Evolutionary conservation across 805 yeast genomes (phyloP).

Genomic region (Candida odintsovae): DNA sequence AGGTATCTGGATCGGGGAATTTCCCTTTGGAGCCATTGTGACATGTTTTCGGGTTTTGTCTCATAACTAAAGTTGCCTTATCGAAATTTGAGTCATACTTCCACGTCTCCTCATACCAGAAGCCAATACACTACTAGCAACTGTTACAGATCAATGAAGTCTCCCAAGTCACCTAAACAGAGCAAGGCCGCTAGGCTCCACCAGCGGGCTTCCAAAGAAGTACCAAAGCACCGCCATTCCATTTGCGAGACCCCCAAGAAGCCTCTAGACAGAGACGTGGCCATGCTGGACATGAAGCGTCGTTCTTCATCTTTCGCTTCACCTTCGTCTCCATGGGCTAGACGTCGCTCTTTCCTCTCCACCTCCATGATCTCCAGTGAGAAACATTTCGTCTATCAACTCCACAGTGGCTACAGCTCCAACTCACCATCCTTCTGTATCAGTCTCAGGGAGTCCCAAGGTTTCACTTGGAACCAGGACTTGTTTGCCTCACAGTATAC

Average conservation of each 20-base stretch:
- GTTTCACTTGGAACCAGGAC: constrained; percentile 74
- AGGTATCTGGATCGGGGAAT: background rate
- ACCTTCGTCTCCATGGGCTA: constrained; percentile 43
- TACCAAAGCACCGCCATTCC: background rate
- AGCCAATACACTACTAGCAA: background rate
- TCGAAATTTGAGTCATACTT: background rate
- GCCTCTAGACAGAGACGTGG: background rate
- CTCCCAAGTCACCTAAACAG: background rate
- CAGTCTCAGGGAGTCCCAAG: constrained; percentile 58
- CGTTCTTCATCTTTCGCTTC: constrained; percentile 17
- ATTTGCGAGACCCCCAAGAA: background rate
- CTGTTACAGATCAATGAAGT: background rate
- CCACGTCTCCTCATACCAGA: background rate
- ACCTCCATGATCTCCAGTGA: constrained; percentile 53
- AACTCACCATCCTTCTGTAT: constrained; percentile 31
- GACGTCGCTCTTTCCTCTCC: constrained; percentile 53
- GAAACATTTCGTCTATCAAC: constrained; percentile 47
- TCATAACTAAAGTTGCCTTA: background rate
- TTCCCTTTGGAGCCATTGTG: background rate
- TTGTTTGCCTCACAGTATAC: constrained; percentile 67
- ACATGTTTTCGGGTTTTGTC: background rate
- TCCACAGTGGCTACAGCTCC: constrained; percentile 2
- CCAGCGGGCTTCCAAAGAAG: background rate
- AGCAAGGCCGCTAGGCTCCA: background rate
- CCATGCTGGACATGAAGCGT: background rate